Conservation (phyloP, 352 stramenopile genomes). For the Globisporangium middletonii region DNA sequence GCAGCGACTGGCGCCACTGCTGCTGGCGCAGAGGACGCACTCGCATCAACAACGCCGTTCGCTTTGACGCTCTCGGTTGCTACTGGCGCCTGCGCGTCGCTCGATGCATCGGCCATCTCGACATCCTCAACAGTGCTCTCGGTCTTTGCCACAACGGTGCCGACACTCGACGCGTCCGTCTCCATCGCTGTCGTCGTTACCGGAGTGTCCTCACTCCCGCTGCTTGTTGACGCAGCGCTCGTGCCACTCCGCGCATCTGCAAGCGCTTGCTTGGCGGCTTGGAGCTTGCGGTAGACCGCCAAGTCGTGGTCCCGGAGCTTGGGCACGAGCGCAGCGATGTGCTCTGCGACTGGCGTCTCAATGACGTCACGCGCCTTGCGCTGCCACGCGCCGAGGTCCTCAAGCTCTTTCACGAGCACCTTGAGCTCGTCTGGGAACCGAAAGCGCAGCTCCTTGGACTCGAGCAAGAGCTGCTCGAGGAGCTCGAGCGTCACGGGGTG, state of each 20-base stretch:
- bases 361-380: conserved; percentile 50
- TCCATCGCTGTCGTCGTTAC: background rate
- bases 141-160: too few species aligned
- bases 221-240: background rate
- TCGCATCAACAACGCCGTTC: background rate
- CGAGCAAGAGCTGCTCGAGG: conserved; percentile 41
- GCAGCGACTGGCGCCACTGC: background rate
- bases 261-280: conserved; percentile 44
- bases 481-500: conserved; percentile 54
- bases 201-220: background rate
- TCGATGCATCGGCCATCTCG: background rate
- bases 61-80: background rate
- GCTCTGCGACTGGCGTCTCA: conserved; percentile 24
- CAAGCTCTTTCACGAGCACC: conserved; percentile 71
- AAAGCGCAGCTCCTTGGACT: conserved; percentile 58
- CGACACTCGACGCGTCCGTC: too few species aligned
- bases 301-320: conserved; percentile 60
- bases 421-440: conserved; percentile 70
- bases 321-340: conserved; percentile 32
- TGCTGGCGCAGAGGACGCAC: background rate
- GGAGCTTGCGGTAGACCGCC: conserved; percentile 47
- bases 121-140: background rate
- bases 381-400: conserved; percentile 60
- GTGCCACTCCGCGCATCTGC: background rate
- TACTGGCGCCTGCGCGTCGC: background rate